Conservation (phyloP, 768 basidiomycete species). For the Trametes cinnabarina region DNA sequence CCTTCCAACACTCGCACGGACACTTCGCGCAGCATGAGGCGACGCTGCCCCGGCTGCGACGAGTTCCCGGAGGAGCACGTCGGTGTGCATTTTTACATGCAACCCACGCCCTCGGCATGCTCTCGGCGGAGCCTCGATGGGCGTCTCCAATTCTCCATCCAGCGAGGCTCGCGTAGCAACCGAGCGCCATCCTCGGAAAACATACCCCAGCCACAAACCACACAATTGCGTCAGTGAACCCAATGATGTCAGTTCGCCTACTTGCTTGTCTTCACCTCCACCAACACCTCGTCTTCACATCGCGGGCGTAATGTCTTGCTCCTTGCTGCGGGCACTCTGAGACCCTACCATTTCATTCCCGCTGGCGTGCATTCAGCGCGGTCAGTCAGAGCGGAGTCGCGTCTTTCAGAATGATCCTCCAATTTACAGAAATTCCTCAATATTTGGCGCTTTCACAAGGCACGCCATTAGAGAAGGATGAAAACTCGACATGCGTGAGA, state of each 20-base stretch:
- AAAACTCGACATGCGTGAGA: too few relatives aligned
- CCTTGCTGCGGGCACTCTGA: background rate
- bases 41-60: background rate
- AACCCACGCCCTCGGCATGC: background rate
- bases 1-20: background rate
- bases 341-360: background rate
- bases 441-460: too few relatives aligned
- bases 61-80: too few relatives aligned
- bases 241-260: slow-evolving; percentile 8
- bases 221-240: slow-evolving; percentile 7
- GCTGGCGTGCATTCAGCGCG: background rate
- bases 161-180: slow-evolving; percentile 2
- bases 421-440: background rate
- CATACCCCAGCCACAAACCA: background rate
- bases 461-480: too few relatives aligned
- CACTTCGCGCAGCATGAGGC: background rate
- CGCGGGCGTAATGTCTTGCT: background rate
- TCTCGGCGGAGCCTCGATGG: background rate
- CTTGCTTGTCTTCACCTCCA: background rate
- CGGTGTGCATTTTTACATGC: background rate
- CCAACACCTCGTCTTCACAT: background rate
- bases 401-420: background rate
- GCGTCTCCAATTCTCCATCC: background rate
- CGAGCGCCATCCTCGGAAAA: slow-evolving; percentile 1
- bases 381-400: background rate